Evolutionary conservation across 495 filamentous ascomycete genomes (phyloP).

Genomic region (Pyronema domesticum): DNA sequence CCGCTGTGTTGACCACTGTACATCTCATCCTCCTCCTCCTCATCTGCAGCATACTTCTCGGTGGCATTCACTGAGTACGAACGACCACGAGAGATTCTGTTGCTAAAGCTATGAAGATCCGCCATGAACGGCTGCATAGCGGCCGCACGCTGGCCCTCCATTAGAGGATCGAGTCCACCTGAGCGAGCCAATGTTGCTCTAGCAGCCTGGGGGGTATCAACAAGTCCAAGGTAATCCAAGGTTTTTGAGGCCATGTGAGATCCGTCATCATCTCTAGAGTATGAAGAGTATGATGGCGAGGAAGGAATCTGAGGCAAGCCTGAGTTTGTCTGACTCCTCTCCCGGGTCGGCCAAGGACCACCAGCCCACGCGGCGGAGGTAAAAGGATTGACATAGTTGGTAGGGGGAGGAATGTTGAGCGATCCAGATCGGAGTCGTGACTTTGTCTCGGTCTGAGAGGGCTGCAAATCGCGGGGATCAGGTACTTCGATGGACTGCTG

Average conservation of each 20-base stretch:
- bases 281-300: conserved; percentile 77
- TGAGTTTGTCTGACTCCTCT: conserved; percentile 51
- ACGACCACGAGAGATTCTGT: conserved; percentile 70
- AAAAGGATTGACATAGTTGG: conserved; percentile 62
- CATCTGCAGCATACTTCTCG: conserved; percentile 87
- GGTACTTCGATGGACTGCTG: conserved; percentile 25
- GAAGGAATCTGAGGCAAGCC: conserved; percentile 70
- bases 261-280: conserved; percentile 73
- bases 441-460: conserved; percentile 8
- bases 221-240: conserved; percentile 85
- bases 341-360: conserved; percentile 67
- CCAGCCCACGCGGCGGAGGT: conserved; percentile 78
- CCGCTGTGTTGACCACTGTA: conserved; percentile 29
- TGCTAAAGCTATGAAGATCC: conserved; percentile 53
- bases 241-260: conserved; percentile 76
- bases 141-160: conserved; percentile 31
- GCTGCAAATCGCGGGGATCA: conserved; percentile 37
- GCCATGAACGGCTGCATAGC: conserved; percentile 55
- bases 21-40: conserved; percentile 66
- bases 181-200: conserved; percentile 50
- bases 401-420: conserved; percentile 60
- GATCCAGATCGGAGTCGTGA: conserved; percentile 86
- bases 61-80: conserved; percentile 98
- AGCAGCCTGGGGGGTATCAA: conserved; percentile 76
- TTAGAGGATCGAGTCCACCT: conserved; percentile 38